phyloP scores from a whole-genome alignment of 176 grass and related monocot genomes.

The Raddia guianensis region DNA sequence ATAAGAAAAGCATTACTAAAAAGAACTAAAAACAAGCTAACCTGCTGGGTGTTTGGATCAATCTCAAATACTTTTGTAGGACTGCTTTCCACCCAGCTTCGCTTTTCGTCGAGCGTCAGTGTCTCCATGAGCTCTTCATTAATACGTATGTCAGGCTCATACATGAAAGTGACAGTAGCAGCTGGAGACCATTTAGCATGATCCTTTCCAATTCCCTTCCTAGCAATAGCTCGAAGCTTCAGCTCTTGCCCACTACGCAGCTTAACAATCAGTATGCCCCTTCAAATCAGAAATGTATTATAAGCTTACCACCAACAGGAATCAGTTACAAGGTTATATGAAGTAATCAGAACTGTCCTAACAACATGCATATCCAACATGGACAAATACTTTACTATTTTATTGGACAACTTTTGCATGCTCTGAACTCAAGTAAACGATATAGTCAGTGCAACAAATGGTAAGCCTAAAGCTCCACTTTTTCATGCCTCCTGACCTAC shows the following conservation, averaged over 20 bases:
- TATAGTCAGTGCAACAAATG: background rate
- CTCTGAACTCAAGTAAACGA: background rate
- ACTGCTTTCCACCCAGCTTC: conserved; percentile 84
- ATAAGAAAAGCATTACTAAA: background rate
- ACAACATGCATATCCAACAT: background rate
- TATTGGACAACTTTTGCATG: background rate
- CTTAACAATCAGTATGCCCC: conserved; percentile 92
- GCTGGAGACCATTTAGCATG: conserved; percentile 96
- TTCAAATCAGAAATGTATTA: conserved; percentile 37
- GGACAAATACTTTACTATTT: conserved; percentile 1
- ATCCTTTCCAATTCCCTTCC: conserved; percentile 97
- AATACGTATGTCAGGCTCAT: conserved; percentile 88
- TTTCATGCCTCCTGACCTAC: conserved; percentile 2
- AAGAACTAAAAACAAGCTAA: conserved; percentile 46
- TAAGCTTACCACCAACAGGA: background rate
- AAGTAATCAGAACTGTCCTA: too few species aligned
- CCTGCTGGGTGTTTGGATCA: conserved; percentile 74
- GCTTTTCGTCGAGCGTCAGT: conserved; percentile 72
- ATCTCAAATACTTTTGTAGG: conserved; percentile 88
- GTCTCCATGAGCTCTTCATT: conserved; percentile 91
- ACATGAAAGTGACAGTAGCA: conserved; percentile 97
- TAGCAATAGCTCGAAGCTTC: conserved; percentile 89
- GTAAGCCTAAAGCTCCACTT: background rate
- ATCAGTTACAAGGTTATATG: background rate
- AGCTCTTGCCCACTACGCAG: conserved; percentile 91